phyloP scores from a whole-genome alignment of 768 basidiomycete genomes.

The Pleurotus pulmonarius region DNA sequence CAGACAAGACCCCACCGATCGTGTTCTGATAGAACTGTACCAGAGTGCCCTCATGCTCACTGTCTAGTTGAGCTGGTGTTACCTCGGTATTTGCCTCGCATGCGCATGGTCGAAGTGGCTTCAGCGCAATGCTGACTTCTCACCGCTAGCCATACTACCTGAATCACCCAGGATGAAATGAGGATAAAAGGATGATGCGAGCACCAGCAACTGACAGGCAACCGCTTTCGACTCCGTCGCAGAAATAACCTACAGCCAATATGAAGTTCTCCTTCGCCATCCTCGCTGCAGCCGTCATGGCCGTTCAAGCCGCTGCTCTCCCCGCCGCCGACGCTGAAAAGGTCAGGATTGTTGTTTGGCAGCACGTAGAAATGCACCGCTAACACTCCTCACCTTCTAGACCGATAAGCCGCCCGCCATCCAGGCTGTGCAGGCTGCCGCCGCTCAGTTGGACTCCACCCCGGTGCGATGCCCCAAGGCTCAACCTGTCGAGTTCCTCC shows the following conservation, averaged over 20 bases:
- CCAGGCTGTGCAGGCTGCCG: constrained; percentile 1
- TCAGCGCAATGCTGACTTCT: background rate
- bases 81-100: background rate
- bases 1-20: too few species aligned
- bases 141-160: background rate
- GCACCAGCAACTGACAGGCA: background rate
- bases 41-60: too few species aligned
- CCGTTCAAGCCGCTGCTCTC: constrained; percentile 3
- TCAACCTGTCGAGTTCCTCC: background rate
- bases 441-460: background rate
- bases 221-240: background rate
- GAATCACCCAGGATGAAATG: background rate
- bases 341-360: background rate
- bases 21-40: too few species aligned
- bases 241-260: background rate
- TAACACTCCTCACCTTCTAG: background rate
- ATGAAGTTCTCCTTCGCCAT: constrained; percentile 8
- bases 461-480: background rate
- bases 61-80: background rate
- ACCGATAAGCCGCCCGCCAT: constrained; percentile 3
- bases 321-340: background rate
- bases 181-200: background rate
- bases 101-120: background rate
- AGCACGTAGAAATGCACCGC: background rate
- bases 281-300: constrained; percentile 4